Base-by-base conservation (phyloP, 495 filamentous ascomycete species). In the Neurospora sp. region DNA sequence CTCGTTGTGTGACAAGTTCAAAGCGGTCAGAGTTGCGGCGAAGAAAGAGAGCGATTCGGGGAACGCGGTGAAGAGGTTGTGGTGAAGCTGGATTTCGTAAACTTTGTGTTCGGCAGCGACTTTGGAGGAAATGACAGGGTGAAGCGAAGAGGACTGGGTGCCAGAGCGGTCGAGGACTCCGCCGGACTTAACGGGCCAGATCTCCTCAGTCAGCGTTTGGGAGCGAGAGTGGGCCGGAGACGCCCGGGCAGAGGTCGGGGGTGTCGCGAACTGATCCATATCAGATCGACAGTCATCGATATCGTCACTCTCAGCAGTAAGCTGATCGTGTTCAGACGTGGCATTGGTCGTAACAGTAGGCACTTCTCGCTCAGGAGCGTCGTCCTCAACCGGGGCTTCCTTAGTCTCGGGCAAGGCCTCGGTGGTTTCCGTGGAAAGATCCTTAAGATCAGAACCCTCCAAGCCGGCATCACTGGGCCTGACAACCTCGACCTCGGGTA, bases 1-100 rank as follows among this genome's bases (percentile, higher is more conserved):
- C 41, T 91, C 87, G 80, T 97, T 97, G 78, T 94, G 86, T 10
- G 93, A 90, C 11, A 98, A 80, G 46, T 94, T 93, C 69, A 98
- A 86, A 12, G 88, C 86, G 2, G 88, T 89, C n/a, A 98, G 80
- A 35, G 88, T 89, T 20, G 87, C 80, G 16, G 88, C 88, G 61
- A 96, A 88, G 75, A 91, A 87, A 14, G 85, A 85, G 31, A 96
- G 82, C 4, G 88, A 88, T 27, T 86, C 83, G 4, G 95, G 95
- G 27, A 97, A 88, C 12, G 81, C 77, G 7, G 86, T 86, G 73
- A 97, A 86, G 31, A 87, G 85, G 80, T 98, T 97, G 74, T 93
- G 89, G 40, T 92, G 89, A 53, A 97, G 85, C 70, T 90, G 87
- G 8, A 96, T 81, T 31, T 85, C 84, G 9, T 79, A 79, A 37